A percentile compares a stretch with the other conserved stretches of the same genome.
Conservation (phyloP, 1,139 yeast genomes). For the Taiozyma sp. region DNA sequence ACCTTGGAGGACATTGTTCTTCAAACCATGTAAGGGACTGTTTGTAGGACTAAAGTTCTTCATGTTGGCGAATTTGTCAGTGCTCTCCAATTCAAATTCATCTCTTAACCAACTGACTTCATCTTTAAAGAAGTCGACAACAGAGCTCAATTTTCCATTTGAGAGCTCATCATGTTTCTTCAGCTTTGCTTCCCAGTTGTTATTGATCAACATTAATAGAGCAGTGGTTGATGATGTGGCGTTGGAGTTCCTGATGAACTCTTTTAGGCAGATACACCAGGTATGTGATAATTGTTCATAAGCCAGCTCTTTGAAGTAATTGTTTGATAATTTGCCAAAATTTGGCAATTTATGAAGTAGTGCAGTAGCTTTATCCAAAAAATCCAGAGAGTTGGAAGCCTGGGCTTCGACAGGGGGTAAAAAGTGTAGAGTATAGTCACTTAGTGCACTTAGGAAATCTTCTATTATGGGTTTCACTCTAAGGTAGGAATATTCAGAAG, state of each 20-base stretch:
- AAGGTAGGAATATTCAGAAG: constrained; percentile 83
- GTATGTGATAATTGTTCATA: constrained; percentile 78
- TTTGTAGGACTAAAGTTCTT: constrained; percentile 21
- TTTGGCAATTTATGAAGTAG: constrained; percentile 67
- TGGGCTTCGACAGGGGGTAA: constrained; percentile 74
- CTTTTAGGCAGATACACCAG: constrained; percentile 62
- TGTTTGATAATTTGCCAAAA: constrained; percentile 67
- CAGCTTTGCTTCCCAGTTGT: constrained; percentile 53
- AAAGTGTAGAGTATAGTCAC: constrained; percentile 75
- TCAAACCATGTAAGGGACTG: constrained; percentile 20
- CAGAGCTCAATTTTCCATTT: constrained; percentile 42
- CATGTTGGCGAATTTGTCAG: constrained; percentile 10
- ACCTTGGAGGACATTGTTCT: constrained; percentile 7
- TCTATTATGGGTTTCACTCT: constrained; percentile 71
- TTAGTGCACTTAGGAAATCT: constrained; percentile 72
- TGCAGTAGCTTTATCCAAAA: constrained; percentile 62
- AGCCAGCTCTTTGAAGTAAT: constrained; percentile 67
- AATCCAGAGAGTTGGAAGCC: constrained; percentile 52
- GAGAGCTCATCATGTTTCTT: constrained; percentile 56
- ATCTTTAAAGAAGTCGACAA: constrained; percentile 42
- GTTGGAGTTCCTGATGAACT: constrained; percentile 32
- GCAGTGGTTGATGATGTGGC: constrained; percentile 29
- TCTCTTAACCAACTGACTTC: constrained; percentile 27
- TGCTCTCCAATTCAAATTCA: constrained; percentile 11
- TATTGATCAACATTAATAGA: constrained; percentile 37